A percentile compares a stretch with the other conserved stretches of the same genome.
Conservation (phyloP, 192 early-diverging fungal genomes). For the Podila minutissima region DNA sequence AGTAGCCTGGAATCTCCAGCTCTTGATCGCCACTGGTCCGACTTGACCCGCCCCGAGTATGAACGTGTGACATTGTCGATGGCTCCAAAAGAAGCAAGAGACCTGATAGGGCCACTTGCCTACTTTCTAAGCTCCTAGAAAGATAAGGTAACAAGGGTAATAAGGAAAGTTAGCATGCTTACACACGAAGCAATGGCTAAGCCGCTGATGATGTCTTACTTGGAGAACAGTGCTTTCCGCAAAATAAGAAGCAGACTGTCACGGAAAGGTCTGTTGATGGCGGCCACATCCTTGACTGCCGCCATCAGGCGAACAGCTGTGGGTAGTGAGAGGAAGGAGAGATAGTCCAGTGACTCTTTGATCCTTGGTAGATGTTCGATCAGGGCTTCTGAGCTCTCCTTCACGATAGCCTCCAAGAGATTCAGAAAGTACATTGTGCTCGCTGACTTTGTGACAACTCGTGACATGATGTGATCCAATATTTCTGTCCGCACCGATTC, state of each 20-base stretch:
- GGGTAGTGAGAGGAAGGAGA: conserved; percentile 62
- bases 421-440: conserved; percentile 57
- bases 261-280: conserved; percentile 63
- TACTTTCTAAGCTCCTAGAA: conserved; percentile 55
- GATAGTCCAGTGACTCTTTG: conserved; percentile 73
- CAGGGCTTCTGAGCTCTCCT: conserved; percentile 50
- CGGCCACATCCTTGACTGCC: conserved; percentile 64
- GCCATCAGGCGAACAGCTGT: conserved; percentile 64
- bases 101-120: conserved; percentile 69
- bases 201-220: conserved; percentile 30
- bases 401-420: conserved; percentile 58
- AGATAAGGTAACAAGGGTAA: not conserved
- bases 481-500: conserved; percentile 74
- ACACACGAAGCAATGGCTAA: too few relatives aligned
- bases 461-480: conserved; percentile 72
- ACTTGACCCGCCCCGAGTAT: conserved; percentile 14
- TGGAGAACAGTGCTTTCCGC: conserved; percentile 75
- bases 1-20: conserved; percentile 18
- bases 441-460: conserved; percentile 59
- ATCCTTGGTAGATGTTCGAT: conserved; percentile 54
- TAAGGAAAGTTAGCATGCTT: too few relatives aligned
- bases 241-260: conserved; percentile 73
- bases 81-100: conserved; percentile 63
- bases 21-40: conserved; percentile 10
- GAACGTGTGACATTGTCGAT: conserved; percentile 23